Evolutionary conservation across 495 filamentous ascomycete species (phyloP).

Genomic region (Opeltia flavorubescens): DNA sequence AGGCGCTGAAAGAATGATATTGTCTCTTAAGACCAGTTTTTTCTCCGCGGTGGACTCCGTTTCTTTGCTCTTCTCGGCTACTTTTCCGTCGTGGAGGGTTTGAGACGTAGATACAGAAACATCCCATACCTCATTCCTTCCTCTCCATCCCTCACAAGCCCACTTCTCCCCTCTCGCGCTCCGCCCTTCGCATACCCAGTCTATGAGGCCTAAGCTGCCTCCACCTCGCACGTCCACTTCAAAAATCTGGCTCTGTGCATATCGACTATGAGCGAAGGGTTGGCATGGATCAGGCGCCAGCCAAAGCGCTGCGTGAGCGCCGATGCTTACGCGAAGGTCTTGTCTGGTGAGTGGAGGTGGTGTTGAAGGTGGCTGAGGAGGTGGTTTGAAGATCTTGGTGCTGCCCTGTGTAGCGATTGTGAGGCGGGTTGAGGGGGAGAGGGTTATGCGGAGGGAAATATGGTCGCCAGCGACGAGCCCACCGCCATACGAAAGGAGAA

Average conservation of each 20-base stretch:
- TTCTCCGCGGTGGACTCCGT: slow-evolving; percentile 14
- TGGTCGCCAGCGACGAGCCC: slow-evolving; percentile 78
- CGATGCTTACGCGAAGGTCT: slow-evolving; percentile 46
- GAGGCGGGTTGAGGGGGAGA: slow-evolving; percentile 52
- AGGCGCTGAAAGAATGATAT: slow-evolving; percentile 49
- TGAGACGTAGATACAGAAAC: neutral
- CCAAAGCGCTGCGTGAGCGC: slow-evolving; percentile 52
- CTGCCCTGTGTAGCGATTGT: slow-evolving; percentile 85
- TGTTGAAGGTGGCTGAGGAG: slow-evolving; percentile 8
- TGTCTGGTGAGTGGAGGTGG: slow-evolving; percentile 38
- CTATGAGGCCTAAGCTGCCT: slow-evolving; percentile 61
- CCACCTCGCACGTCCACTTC: slow-evolving; percentile 45
- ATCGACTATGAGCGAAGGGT: slow-evolving; percentile 60
- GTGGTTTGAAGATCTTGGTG: slow-evolving; percentile 87
- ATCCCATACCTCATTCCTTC: slow-evolving; percentile 76
- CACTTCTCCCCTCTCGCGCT: slow-evolving; percentile 79
- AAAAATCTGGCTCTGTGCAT: slow-evolving; percentile 71
- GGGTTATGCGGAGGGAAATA: slow-evolving; percentile 54
- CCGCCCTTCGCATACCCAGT: slow-evolving; percentile 84
- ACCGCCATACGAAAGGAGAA: slow-evolving; percentile 88
- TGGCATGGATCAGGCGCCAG: slow-evolving; percentile 92
- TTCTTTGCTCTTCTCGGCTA: neutral
- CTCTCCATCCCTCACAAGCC: slow-evolving; percentile 62
- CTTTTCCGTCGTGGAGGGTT: neutral
- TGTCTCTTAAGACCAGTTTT: slow-evolving; percentile 67